These are phyloP conservation scores for Taiozyma sp. DNA, from an alignment of 1,139 yeast species.

Conservation along the genomic window DNA sequence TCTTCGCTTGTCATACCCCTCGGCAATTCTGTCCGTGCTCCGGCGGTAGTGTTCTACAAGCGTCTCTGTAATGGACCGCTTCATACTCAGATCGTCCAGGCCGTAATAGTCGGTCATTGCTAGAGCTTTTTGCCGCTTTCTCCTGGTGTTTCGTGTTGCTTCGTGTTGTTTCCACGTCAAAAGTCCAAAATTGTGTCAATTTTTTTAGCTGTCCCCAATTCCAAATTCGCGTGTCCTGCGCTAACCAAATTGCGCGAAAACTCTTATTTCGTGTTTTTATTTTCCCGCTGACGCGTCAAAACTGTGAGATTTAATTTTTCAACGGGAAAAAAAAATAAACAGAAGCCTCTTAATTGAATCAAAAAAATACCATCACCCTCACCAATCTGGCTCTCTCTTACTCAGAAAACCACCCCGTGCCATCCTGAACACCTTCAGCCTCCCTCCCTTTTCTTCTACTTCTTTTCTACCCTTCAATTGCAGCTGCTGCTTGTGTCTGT, in stretches of 20 bases:
- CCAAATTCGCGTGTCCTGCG: not conserved
- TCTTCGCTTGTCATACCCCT: constrained; percentile 4
- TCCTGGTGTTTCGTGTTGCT: not conserved
- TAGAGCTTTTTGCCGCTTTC: not conserved
- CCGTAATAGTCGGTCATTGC: constrained; percentile 13
- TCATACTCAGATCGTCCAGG: constrained; percentile 3
- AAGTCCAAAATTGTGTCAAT: not conserved
- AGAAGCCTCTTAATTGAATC: too few species aligned
- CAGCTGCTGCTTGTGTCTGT: not conserved
- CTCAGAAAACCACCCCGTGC: not conserved
- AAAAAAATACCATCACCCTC: not conserved
- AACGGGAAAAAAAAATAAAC: not conserved
- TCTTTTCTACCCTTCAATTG: not conserved
- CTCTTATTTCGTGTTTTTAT: too few species aligned
- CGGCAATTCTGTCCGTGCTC: constrained; percentile 7
- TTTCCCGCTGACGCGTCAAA: not conserved
- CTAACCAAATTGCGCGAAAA: not conserved
- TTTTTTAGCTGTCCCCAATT: not conserved
- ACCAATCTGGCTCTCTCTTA: not conserved
- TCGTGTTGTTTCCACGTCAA: too few species aligned
- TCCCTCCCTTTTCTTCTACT: too few species aligned
- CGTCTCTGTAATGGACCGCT: constrained; percentile 14
- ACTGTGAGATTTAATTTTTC: not conserved
- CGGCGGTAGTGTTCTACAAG: constrained; percentile 11
- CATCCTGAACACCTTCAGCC: not conserved